Base-by-base conservation (phyloP, 768 basidiomycete genomes). In the Cystofilobasidium macerans region DNA sequence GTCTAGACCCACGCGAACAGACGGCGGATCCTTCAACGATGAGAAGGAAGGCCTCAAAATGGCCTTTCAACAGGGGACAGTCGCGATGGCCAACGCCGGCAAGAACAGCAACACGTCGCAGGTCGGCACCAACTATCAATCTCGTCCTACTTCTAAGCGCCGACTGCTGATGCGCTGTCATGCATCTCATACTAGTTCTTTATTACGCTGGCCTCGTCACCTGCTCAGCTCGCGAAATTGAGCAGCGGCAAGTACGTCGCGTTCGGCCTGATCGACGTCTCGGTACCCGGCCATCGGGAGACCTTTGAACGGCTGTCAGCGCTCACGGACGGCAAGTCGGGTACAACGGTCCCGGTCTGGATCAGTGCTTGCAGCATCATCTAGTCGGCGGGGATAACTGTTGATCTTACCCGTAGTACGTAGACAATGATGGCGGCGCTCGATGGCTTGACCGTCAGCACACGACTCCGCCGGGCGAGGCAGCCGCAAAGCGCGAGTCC, bases 21-120 rank as follows among this genome's bases (percentile, higher is more conserved):
- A 80, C 64, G 80, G 81, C 4, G 78, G 78, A 0, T 77, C 79
- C 67, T 82, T 81, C 73, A 78, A 79, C 72, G 80, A 80, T 69
- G 80, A 82, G 69, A 81, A 82, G 65, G 78, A 80, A 42, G 81
- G 81, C 22, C 73, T 83, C 60, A 79, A 80, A 69, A 72, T 70
- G 35, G 73, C 76, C 36, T 77, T 78, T 61, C 71, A 69, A 30
- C 75, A 75, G 45, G 81, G 82, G 0, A 78, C 80, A 1, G 73
- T 84, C 26, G 80, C 78, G 0, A 83, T 82, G 81, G 81, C 81
- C 3, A 81, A 81, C 71, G 79, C 80, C 33, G 80, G 80, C 28
- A 78, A 81, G 71, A 78, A 80, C 66, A 79, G 78, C 47, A 71
- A 72, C 43, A 58, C 67, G 4, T 62, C 60, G 8, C 67, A 68